These are phyloP conservation scores for Aspergillus nanangensis DNA, from an alignment of 495 filamentous ascomycete species.

Conservation along the genomic window DNA sequence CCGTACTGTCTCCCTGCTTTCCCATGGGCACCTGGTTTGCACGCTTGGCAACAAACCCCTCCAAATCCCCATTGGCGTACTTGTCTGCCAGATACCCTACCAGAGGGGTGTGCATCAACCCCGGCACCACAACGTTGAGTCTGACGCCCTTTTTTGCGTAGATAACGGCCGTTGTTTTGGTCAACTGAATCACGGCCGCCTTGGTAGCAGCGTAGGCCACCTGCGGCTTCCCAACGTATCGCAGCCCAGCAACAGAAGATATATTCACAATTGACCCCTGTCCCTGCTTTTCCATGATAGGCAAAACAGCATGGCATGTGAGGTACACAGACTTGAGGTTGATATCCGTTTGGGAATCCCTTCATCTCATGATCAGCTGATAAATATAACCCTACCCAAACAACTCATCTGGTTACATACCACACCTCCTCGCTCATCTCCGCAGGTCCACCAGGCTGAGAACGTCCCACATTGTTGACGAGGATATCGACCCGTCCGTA, in stretches of 20 bases:
- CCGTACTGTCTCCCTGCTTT: slow-evolving; percentile 41
- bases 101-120: slow-evolving; percentile 47
- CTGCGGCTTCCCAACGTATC: slow-evolving; percentile 50
- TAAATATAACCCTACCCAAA: too few species aligned
- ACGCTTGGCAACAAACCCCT: slow-evolving; percentile 27
- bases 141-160: slow-evolving; percentile 43
- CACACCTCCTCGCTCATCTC: slow-evolving; percentile 43
- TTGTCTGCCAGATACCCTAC: slow-evolving; percentile 34
- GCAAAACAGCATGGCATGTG: slow-evolving; percentile 40
- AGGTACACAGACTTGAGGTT: slow-evolving; percentile 52
- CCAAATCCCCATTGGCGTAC: slow-evolving; percentile 34
- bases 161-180: slow-evolving; percentile 45
- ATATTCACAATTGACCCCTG: slow-evolving; percentile 42
- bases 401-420: too few species aligned
- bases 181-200: slow-evolving; percentile 46
- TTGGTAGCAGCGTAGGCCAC: slow-evolving; percentile 49
- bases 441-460: slow-evolving; percentile 45
- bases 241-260: slow-evolving; percentile 42
- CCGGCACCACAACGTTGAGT: slow-evolving; percentile 51
- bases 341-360: slow-evolving; percentile 45
- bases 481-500: slow-evolving; percentile 53
- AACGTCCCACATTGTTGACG: slow-evolving; percentile 49
- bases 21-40: slow-evolving; percentile 39
- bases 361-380: too few species aligned
- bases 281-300: slow-evolving; percentile 42